Conservation (phyloP, 805 yeast genomes). For the Wickerhamomyces hampshirensis region DNA sequence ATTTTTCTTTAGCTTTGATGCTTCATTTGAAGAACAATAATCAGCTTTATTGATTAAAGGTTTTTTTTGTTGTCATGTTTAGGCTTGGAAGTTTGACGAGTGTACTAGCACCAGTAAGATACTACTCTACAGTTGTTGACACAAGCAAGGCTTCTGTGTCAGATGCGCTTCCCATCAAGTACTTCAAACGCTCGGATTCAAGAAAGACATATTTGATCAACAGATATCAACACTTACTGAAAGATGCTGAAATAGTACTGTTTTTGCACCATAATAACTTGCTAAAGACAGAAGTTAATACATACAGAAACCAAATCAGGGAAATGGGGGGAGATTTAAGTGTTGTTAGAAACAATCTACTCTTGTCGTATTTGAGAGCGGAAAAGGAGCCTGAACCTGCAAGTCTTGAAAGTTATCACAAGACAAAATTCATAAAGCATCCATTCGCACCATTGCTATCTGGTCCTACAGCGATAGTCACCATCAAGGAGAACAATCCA, state of each 20-base stretch:
- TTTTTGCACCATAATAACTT: slow-evolving; percentile 85
- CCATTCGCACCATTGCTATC: slow-evolving; percentile 65
- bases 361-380: slow-evolving; percentile 73
- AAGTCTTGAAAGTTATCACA: slow-evolving; percentile 42
- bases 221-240: slow-evolving; percentile 66
- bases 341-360: slow-evolving; percentile 62
- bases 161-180: slow-evolving; percentile 33
- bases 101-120: slow-evolving; percentile 10
- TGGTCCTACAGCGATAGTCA: slow-evolving; percentile 84
- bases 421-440: slow-evolving; percentile 43
- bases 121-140: slow-evolving; percentile 12
- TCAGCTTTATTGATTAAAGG: too few species aligned
- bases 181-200: slow-evolving; percentile 55
- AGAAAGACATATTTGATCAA: slow-evolving; percentile 88
- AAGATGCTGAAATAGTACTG: slow-evolving; percentile 62
- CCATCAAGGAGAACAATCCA: slow-evolving; percentile 71
- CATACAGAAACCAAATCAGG: slow-evolving; percentile 54
- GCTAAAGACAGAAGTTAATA: slow-evolving; percentile 60
- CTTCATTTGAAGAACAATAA: too few species aligned
- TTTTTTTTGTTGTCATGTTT: slow-evolving; percentile 5
- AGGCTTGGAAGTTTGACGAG: slow-evolving; percentile 4
- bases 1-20: slow-evolving; percentile 6
- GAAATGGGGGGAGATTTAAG: slow-evolving; percentile 67
- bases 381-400: slow-evolving; percentile 73
- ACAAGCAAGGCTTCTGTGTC: slow-evolving; percentile 1